Conservation (phyloP, 345 rosid genomes). For the Gossypium arboreum region DNA sequence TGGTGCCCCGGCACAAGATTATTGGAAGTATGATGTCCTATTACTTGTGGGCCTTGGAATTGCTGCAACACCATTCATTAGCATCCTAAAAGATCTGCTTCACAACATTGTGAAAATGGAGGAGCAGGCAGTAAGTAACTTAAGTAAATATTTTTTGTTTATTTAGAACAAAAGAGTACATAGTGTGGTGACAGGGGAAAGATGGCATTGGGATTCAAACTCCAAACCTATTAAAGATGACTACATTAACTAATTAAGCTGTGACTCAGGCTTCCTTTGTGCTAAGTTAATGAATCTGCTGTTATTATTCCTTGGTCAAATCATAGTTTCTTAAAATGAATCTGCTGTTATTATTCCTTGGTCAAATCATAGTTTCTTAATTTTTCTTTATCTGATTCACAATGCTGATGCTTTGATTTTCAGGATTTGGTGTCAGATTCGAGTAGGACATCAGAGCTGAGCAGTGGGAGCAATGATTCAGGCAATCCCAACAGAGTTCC, state of each 20-base stretch:
- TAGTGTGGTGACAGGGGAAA: too few species aligned
- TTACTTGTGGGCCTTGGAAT: conserved; percentile 93
- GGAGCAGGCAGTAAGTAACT: conserved; percentile 74
- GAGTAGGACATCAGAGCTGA: conserved; percentile 66
- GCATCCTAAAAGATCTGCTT: conserved; percentile 90
- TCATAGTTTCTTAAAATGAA: not conserved
- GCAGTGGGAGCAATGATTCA: conserved; percentile 52
- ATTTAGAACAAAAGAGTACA: too few species aligned
- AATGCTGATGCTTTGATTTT: conserved; percentile 13
- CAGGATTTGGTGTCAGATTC: conserved; percentile 69
- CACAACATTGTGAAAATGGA: conserved; percentile 84
- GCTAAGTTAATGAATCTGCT: not conserved
- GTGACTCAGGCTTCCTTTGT: too few species aligned
- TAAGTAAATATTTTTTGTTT: not conserved
- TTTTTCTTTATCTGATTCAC: not conserved
- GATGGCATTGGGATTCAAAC: too few species aligned
- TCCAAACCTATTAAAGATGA: too few species aligned
- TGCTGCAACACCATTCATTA: conserved; percentile 98
- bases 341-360: not conserved
- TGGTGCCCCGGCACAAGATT: conserved; percentile 99
- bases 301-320: not conserved
- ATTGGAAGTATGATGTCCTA: conserved; percentile 78
- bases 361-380: not conserved
- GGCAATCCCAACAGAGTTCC: conserved; percentile 32
- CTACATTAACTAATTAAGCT: too few species aligned